Evolutionary conservation across 2,329 filamentous ascomycete genomes (phyloP).

Genomic region (Dryadomyces quercivorus): DNA sequence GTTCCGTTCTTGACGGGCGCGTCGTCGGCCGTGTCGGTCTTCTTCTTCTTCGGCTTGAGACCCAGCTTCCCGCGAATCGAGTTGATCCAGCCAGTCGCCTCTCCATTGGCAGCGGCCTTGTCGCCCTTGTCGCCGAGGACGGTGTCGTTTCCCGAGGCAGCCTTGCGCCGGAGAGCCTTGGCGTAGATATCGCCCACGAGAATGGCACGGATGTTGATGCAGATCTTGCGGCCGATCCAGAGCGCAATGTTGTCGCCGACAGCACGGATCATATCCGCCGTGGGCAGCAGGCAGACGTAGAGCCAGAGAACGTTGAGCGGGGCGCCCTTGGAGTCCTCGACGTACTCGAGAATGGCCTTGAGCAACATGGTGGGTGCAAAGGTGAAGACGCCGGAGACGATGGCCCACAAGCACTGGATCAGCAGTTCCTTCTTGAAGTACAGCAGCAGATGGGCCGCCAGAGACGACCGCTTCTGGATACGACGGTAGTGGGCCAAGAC

Average conservation of each 20-base stretch:
- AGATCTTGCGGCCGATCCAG: constrained; percentile 89
- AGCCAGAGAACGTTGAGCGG: constrained; percentile 89
- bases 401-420: constrained; percentile 68
- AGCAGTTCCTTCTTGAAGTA: constrained; percentile 73
- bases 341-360: constrained; percentile 83
- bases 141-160: constrained; percentile 64
- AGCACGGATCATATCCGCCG: constrained; percentile 71
- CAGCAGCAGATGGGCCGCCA: constrained; percentile 69
- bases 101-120: constrained; percentile 23
- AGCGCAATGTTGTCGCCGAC: constrained; percentile 75
- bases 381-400: constrained; percentile 68
- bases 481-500: constrained; percentile 77
- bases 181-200: constrained; percentile 96
- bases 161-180: constrained; percentile 85
- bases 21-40: constrained; percentile 10
- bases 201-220: constrained; percentile 83
- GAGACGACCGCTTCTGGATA: constrained; percentile 64
- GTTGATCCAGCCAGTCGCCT: constrained; percentile 29
- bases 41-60: constrained; percentile 36
- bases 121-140: constrained; percentile 45
- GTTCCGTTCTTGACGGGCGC: constrained; percentile 23
- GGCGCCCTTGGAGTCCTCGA: constrained; percentile 66
- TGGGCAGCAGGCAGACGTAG: constrained; percentile 80
- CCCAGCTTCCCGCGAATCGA: constrained; percentile 46
- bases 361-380: constrained; percentile 87